Evolutionary conservation across 108 stramenopile species (phyloP), one percentile per base, ranked within the genome.

Genomic region (Nannochloropsis salina): DNA sequence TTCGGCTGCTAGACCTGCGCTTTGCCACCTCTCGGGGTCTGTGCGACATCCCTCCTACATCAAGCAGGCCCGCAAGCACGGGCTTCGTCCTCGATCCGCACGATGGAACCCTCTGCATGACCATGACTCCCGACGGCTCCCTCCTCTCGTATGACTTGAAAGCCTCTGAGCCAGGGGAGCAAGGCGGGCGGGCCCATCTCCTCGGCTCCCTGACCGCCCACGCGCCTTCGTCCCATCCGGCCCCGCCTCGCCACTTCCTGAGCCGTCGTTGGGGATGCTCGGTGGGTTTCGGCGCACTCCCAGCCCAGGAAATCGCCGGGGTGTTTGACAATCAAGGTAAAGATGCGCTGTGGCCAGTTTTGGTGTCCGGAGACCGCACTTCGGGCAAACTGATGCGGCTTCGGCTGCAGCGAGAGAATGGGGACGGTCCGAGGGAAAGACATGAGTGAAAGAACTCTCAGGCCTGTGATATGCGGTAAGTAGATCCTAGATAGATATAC

Each of bases 201-300:
- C 31, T 31, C 31, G 31, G 31, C 31, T 31, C 31, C 31, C 31
- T 31, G 31, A 31, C 31, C 31, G 31, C 31, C 31, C 31, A 31
- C 31, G 31, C 31, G 31, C 31, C 31, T 31, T 31, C 31, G 31
- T 31, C 31, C 31, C 31, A 31, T 74, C 20, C 61, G 15, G 61
- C 61, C 20, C 61, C 61, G 61, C 61, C 61, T 15, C 61, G 61
- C 61, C n/a, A n/a, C 61, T 74, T 74, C n/a, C n/a, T 74, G 61
- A n/a, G 20, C n/a, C 61, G 61, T 74, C 61, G 61, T 74, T 74
- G 61, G 61, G 61, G 0, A 74, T 15, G 61, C 31, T 31, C 31
- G 31, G 31, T 31, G 31, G 31, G 31, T 31, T 31, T 31, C 31
- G 31, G 31, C 31, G 31, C 31, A 1, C 31, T 31, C 1, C 31